Evolutionary conservation across 1,284 basidiomycete species (phyloP).

Genomic region (Ceratobasidium sp.): DNA sequence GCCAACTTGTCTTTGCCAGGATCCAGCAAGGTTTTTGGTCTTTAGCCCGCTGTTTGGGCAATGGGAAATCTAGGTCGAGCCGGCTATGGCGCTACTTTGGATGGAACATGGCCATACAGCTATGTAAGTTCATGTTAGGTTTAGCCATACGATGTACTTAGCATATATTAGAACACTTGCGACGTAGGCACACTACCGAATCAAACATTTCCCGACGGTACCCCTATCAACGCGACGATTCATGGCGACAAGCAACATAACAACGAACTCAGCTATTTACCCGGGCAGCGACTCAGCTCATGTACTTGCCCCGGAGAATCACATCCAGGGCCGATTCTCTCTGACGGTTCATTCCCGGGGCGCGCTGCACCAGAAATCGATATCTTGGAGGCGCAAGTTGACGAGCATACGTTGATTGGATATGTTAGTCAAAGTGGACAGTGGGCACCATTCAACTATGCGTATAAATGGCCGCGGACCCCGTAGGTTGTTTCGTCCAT

Average conservation of each 20-base stretch:
- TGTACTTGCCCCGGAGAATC: slow-evolving; percentile 59
- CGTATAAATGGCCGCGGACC: slow-evolving; percentile 54
- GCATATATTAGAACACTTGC: slow-evolving; percentile 76
- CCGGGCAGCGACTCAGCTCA: slow-evolving; percentile 63
- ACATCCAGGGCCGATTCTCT: slow-evolving; percentile 62
- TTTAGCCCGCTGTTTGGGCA: slow-evolving; percentile 84
- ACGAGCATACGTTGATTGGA: slow-evolving; percentile 45
- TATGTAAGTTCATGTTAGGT: no score
- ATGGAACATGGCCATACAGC: slow-evolving; percentile 82
- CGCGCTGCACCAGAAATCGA: slow-evolving; percentile 90
- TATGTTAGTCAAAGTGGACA: slow-evolving; percentile 51
- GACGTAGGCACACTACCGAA: slow-evolving; percentile 89
- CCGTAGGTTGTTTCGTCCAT: slow-evolving; percentile 19
- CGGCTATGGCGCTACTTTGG: slow-evolving; percentile 84
- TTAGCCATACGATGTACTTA: no score
- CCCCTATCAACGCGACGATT: slow-evolving; percentile 58
- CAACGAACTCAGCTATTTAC: slow-evolving; percentile 63
- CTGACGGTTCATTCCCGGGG: slow-evolving; percentile 59
- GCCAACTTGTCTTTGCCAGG: slow-evolving; percentile 67
- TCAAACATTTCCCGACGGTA: slow-evolving; percentile 70
- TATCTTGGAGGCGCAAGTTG: slow-evolving; percentile 76
- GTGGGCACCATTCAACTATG: slow-evolving; percentile 51
- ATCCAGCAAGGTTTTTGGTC: slow-evolving; percentile 57
- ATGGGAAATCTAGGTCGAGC: slow-evolving; percentile 93
- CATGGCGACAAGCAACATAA: slow-evolving; percentile 60